Conservation (phyloP, 1,139 yeast genomes). For the Sporopachydermia cereana region DNA sequence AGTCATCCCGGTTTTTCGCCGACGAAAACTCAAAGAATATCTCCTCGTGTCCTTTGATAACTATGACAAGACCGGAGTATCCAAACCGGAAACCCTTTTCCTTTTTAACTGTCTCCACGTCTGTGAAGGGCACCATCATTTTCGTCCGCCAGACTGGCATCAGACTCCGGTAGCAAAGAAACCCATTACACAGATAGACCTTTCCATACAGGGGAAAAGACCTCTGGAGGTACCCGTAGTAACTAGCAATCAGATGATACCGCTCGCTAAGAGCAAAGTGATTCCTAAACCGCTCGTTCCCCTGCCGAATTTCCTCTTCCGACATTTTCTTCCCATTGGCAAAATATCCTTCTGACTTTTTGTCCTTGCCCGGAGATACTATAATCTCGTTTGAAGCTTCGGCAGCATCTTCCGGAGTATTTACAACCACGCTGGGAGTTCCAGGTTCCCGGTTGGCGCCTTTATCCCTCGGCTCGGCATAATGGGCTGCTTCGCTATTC, state of each 20-base stretch:
- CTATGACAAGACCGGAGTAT: constrained; percentile 57
- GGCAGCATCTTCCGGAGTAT: too few relatives aligned
- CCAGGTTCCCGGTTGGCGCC: neutral
- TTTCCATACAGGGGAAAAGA: constrained; percentile 77
- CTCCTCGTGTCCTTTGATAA: constrained; percentile 66
- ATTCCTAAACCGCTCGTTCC: constrained; percentile 43
- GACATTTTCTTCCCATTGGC: constrained; percentile 31
- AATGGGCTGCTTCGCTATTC: constrained; percentile 56
- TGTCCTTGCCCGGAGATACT: too few relatives aligned
- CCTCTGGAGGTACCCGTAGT: constrained; percentile 58
- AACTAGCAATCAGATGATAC: constrained; percentile 50
- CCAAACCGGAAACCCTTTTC: constrained; percentile 58
- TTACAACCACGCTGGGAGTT: too few relatives aligned
- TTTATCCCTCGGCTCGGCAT: neutral
- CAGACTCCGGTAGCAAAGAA: constrained; percentile 67
- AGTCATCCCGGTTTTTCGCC: constrained; percentile 60
- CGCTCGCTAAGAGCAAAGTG: constrained; percentile 53
- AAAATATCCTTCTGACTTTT: neutral
- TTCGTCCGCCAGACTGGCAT: constrained; percentile 68
- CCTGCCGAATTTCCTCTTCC: constrained; percentile 30
- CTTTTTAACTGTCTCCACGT: constrained; percentile 54
- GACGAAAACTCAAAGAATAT: constrained; percentile 64
- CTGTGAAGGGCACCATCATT: constrained; percentile 73
- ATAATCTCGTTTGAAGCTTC: too few relatives aligned
- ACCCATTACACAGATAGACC: constrained; percentile 54